Conservation (phyloP, 768 basidiomycete genomes). For the Agrocybe chaxingu region DNA sequence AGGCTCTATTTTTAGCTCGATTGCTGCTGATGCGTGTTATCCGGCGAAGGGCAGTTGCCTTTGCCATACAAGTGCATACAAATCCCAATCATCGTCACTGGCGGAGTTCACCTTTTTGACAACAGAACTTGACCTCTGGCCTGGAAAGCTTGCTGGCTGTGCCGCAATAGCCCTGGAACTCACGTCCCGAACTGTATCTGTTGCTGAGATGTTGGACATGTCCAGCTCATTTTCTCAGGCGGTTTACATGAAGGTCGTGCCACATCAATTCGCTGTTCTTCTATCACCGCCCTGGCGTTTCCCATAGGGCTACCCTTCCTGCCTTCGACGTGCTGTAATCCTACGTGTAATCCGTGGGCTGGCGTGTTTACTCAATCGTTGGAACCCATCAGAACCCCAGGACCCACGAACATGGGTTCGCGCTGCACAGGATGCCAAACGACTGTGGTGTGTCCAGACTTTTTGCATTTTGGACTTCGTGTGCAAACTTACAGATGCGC, state of each 20-base stretch:
- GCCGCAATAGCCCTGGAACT: too few species aligned
- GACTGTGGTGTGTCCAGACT: too few species aligned
- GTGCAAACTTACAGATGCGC: conserved; percentile 1
- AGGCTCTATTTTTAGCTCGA: too few species aligned
- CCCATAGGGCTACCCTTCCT: conserved; percentile 5
- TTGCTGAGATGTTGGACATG: too few species aligned
- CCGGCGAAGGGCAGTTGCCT: conserved; percentile 6
- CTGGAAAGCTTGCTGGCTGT: too few species aligned
- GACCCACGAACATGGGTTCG: too few species aligned
- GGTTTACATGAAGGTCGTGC: neutral
- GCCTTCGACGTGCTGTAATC: conserved; percentile 8
- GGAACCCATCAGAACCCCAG: too few species aligned
- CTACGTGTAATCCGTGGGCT: conserved; percentile 2
- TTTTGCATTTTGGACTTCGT: conserved; percentile 7
- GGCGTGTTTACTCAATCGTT: neutral
- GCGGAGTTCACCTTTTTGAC: neutral
- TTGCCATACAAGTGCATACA: conserved; percentile 3
- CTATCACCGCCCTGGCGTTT: conserved; percentile 14
- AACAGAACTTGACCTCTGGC: too few species aligned
- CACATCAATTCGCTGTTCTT: conserved; percentile 7
- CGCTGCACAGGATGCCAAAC: too few species aligned
- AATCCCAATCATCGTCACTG: neutral
- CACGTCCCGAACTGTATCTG: too few species aligned
- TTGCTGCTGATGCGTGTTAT: conserved; percentile 11
- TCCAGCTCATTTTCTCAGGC: too few species aligned